These are phyloP conservation scores for Fragaria vesca DNA, from an alignment of 306 rosid species.

Conservation along the genomic window DNA sequence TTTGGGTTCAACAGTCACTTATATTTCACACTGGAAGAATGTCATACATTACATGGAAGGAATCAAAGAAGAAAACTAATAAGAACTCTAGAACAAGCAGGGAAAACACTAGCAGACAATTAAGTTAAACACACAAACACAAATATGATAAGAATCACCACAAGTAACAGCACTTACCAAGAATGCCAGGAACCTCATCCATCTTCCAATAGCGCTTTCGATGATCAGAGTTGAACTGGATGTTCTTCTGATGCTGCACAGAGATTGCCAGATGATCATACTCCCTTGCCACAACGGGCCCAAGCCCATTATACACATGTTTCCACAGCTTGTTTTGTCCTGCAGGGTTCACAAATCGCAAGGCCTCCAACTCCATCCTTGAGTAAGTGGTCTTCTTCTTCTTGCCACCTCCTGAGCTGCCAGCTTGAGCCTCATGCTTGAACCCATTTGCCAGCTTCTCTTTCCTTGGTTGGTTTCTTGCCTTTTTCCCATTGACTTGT, in stretches of 20 bases:
- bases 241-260: constrained; percentile 36
- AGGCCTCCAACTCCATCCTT: constrained; percentile 57
- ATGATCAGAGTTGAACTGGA: constrained; percentile 22
- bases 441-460: constrained; percentile 18
- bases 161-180: constrained; percentile 2
- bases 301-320: constrained; percentile 42
- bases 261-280: constrained; percentile 46
- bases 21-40: not conserved
- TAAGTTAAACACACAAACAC: not conserved
- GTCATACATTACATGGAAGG: not conserved
- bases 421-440: constrained; percentile 14
- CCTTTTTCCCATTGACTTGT: constrained; percentile 26
- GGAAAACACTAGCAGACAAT: not conserved
- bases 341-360: constrained; percentile 49
- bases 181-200: not conserved
- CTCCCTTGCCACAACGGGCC: constrained; percentile 50
- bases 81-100: not conserved
- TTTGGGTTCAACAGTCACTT: not conserved
- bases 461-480: constrained; percentile 35
- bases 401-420: constrained; percentile 14
- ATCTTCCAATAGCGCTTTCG: constrained; percentile 31
- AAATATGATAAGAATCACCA: not conserved
- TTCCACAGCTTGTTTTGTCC: constrained; percentile 66
- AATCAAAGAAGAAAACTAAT: not conserved
- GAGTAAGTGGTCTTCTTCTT: constrained; percentile 39